These are phyloP conservation scores for Metarhizium anisopliae DNA, from an alignment of 2,329 filamentous ascomycete species.

Conservation along the genomic window DNA sequence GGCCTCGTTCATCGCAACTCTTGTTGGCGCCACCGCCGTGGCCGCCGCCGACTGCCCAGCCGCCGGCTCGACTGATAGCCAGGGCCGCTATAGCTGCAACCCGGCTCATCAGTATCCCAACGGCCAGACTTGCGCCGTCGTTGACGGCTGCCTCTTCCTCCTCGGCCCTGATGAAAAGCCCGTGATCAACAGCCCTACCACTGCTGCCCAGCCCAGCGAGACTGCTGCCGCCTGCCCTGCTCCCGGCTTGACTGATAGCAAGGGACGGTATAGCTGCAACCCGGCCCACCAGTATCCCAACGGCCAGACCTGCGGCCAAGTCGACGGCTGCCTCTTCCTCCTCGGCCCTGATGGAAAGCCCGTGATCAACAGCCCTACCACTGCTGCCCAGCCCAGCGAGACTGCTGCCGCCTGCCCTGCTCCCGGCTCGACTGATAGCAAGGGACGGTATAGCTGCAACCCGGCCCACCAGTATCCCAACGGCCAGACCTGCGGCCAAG, in stretches of 20 bases:
- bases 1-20: no score
- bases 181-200: not conserved
- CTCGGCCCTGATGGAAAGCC: not conserved
- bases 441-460: conserved; percentile 10
- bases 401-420: conserved; percentile 4
- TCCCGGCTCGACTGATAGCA: conserved; percentile 5
- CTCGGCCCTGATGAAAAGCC: not conserved
- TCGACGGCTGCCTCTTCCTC: conserved; percentile 8
- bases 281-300: conserved; percentile 8
- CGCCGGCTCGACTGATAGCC: conserved; percentile 6
- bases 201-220: not conserved
- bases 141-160: conserved; percentile 7
- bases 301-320: conserved; percentile 3
- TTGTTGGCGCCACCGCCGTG: not conserved
- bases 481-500: conserved; percentile 4
- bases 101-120: conserved; percentile 8
- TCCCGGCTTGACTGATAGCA: conserved; percentile 5
- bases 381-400: not conserved
- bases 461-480: conserved; percentile 8
- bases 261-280: conserved; percentile 10
- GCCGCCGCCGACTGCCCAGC: conserved; percentile 4
- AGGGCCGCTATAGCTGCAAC: conserved; percentile 10
- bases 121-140: conserved; percentile 5
- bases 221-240: not conserved
- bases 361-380: not conserved